Evolutionary conservation across 23 red algal species (phyloP).

Genomic region (Gracilaria gracilis): DNA sequence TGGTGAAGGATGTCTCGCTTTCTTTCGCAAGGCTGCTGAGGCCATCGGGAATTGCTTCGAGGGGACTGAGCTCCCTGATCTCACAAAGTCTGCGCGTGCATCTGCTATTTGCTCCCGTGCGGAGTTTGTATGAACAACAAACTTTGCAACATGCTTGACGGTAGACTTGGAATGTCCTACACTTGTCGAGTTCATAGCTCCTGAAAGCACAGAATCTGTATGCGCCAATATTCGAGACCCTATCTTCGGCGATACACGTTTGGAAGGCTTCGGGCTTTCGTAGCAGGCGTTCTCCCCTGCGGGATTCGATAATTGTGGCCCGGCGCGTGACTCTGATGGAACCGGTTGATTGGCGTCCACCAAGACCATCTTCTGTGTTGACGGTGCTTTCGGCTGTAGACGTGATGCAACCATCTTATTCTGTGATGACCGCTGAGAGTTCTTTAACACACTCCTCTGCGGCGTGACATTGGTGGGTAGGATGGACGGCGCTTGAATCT

Average conservation of each 20-base stretch:
- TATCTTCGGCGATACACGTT: not conserved
- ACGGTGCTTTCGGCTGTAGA: not conserved
- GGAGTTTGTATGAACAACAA: not conserved
- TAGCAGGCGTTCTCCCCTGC: not conserved
- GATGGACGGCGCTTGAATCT: too few relatives aligned
- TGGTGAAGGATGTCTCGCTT: constrained; percentile 17
- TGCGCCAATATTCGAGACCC: not conserved
- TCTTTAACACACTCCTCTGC: not conserved
- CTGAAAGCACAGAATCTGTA: not conserved
- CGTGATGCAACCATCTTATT: not conserved
- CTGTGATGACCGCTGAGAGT: not conserved
- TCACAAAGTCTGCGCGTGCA: not conserved
- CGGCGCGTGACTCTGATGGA: not conserved
- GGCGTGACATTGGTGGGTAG: not conserved
- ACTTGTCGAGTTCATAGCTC: not conserved
- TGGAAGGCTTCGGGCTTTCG: not conserved
- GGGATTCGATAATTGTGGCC: not conserved
- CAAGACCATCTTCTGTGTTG: not conserved
- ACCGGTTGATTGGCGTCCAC: not conserved
- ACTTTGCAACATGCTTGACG: not conserved
- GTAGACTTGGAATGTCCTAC: not conserved
- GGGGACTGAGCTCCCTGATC: not conserved
- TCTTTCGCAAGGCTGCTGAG: not conserved
- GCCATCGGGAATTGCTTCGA: not conserved
- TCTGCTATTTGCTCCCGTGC: not conserved